A percentile compares a stretch with the other conserved stretches of the same genome.
Evolutionary conservation across 805 yeast species (phyloP).

Genomic region (Suhomyces xylopsoci): DNA sequence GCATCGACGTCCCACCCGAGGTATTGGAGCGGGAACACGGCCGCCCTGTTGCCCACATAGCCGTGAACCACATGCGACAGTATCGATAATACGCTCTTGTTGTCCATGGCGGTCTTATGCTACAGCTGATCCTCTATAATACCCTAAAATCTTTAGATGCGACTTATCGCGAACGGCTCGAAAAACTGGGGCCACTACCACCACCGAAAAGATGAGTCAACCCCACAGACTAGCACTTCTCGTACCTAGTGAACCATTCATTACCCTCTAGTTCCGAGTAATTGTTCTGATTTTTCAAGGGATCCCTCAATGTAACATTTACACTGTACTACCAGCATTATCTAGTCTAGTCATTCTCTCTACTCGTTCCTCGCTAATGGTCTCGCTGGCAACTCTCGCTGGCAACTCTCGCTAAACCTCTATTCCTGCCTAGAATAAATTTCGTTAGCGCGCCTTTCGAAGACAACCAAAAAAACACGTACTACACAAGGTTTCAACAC

Average conservation of each 20-base stretch:
- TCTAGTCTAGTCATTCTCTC: too few species aligned
- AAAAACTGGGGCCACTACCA: not conserved
- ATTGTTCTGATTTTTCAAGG: too few species aligned
- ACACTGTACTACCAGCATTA: too few species aligned
- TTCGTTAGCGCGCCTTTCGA: too few species aligned
- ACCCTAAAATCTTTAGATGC: not conserved
- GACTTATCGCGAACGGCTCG: not conserved
- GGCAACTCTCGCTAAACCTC: too few species aligned
- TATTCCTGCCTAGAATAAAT: too few species aligned
- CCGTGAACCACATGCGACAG: constrained; percentile 96
- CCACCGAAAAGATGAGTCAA: not conserved
- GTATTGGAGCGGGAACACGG: constrained; percentile 83
- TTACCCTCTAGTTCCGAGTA: too few species aligned
- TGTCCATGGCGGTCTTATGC: not conserved
- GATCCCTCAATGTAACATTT: too few species aligned
- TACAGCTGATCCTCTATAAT: not conserved
- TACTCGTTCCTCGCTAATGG: not conserved
- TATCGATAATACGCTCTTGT: constrained; percentile 25
- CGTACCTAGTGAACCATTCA: too few species aligned
- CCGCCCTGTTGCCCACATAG: constrained; percentile 89
- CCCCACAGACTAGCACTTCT: not conserved
- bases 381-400: not conserved
- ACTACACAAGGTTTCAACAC: not conserved
- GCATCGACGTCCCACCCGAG: constrained; percentile 92
- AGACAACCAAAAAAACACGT: not conserved